Conservation (phyloP, 768 basidiomycete species). For the Symmetrospora coprosmae region DNA sequence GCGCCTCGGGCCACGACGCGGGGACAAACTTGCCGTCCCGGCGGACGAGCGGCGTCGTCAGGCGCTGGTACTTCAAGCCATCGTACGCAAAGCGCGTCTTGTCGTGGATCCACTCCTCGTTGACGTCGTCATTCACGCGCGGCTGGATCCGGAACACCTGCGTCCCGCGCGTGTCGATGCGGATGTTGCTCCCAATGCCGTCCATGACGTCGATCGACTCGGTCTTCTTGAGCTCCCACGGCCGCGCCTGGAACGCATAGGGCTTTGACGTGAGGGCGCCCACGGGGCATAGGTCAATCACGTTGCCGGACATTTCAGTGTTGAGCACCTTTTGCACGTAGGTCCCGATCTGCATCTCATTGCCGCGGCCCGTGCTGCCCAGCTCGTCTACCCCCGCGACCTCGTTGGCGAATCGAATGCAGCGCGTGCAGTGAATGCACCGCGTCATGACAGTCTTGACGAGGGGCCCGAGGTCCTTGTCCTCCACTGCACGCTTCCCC, state of each 20-base stretch:
- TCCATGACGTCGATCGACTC: constrained; percentile 92
- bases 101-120: constrained; percentile 99
- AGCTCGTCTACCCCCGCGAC: constrained; percentile 96
- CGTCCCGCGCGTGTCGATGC: constrained; percentile 84
- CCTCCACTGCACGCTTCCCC: constrained; percentile 93
- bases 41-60: constrained; percentile 81
- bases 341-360: constrained; percentile 96
- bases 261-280: constrained; percentile 97
- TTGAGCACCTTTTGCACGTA: constrained; percentile 96
- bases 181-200: constrained; percentile 89
- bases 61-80: constrained; percentile 82
- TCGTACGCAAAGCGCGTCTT: constrained; percentile 96
- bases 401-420: constrained; percentile 97
- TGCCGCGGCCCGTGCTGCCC: constrained; percentile 90
- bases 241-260: constrained; percentile 89
- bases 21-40: constrained; percentile 82
- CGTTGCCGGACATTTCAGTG: constrained; percentile 91
- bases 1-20: constrained; percentile 79
- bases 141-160: constrained; percentile 97
- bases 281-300: constrained; percentile 93
- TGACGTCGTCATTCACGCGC: constrained; percentile 88
- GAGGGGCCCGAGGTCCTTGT: constrained; percentile 93
- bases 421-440: constrained; percentile 98
- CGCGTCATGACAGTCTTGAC: constrained; percentile 99
- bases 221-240: constrained; percentile 97